phyloP scores from a whole-genome alignment of 2,329 filamentous ascomycete species.

The Colletotrichum chlorophyti region DNA sequence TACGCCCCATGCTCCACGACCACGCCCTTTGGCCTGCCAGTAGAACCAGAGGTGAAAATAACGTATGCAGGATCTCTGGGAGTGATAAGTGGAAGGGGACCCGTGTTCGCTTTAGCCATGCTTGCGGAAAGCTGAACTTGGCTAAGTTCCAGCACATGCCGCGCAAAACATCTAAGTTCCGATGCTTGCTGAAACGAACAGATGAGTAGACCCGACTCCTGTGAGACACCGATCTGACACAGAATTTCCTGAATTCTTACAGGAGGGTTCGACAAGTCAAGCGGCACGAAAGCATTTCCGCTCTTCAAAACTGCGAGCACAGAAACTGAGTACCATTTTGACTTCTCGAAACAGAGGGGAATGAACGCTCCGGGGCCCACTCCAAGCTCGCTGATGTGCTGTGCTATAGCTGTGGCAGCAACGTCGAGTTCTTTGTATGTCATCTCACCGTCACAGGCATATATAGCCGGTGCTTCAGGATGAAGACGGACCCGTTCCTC shows the following conservation, averaged over 20 bases:
- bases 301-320: constrained; percentile 40
- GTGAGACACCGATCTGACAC: background rate
- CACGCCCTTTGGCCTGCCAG: constrained; percentile 32
- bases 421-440: constrained; percentile 16
- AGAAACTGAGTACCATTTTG: constrained; percentile 33
- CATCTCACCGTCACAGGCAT: constrained; percentile 28
- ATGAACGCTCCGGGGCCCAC: constrained; percentile 32
- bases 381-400: constrained; percentile 14
- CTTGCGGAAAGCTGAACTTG: background rate
- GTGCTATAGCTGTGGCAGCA: constrained; percentile 1
- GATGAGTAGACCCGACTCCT: background rate
- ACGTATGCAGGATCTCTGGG: constrained; percentile 22
- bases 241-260: background rate
- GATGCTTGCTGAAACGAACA: background rate
- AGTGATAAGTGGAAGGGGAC: background rate
- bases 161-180: background rate
- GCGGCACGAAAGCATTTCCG: constrained; percentile 38
- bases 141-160: background rate
- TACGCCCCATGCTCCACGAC: constrained; percentile 22
- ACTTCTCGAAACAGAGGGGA: constrained; percentile 38
- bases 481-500: constrained; percentile 10
- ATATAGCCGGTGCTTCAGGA: constrained; percentile 29
- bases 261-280: constrained; percentile 32
- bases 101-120: background rate
- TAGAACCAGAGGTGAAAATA: constrained; percentile 35